These are phyloP conservation scores for Clavispora phyllophila DNA, from an alignment of 805 yeast species.

Conservation along the genomic window DNA sequence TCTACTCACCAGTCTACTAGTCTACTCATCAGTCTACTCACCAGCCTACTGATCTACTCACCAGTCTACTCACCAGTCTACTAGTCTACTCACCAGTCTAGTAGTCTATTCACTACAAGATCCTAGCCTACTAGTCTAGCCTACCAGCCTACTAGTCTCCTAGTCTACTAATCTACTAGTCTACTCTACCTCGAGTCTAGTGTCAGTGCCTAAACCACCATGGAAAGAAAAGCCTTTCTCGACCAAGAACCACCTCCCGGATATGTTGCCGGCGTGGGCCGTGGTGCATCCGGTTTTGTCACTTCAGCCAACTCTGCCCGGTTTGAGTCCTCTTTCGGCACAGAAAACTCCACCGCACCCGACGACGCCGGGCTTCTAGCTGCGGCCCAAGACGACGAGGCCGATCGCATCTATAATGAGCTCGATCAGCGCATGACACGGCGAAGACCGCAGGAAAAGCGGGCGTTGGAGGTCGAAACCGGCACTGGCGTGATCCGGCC, in stretches of 20 bases:
- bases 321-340: constrained; percentile 14
- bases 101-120: no score
- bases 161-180: background rate
- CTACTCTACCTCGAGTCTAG: no score
- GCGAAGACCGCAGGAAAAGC: constrained; percentile 2
- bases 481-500: constrained; percentile 22
- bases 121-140: no score
- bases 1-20: no score
- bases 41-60: no score
- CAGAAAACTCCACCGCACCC: constrained; percentile 15
- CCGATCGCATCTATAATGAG: constrained; percentile 60
- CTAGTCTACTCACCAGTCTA: no score
- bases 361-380: background rate
- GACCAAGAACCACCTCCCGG: constrained; percentile 87
- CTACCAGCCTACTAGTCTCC: no score
- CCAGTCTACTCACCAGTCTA: no score
- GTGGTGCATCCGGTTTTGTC: constrained; percentile 93
- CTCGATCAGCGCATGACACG: constrained; percentile 52
- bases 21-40: no score
- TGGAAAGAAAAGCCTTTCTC: constrained; percentile 61
- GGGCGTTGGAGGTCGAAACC: constrained; percentile 10
- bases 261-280: constrained; percentile 85
- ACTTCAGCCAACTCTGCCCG: constrained; percentile 72
- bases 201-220: no score
- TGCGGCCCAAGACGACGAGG: constrained; percentile 66